Base-by-base conservation (phyloP, 768 basidiomycete species). In the Rhodotorula sphaerocarpa region DNA sequence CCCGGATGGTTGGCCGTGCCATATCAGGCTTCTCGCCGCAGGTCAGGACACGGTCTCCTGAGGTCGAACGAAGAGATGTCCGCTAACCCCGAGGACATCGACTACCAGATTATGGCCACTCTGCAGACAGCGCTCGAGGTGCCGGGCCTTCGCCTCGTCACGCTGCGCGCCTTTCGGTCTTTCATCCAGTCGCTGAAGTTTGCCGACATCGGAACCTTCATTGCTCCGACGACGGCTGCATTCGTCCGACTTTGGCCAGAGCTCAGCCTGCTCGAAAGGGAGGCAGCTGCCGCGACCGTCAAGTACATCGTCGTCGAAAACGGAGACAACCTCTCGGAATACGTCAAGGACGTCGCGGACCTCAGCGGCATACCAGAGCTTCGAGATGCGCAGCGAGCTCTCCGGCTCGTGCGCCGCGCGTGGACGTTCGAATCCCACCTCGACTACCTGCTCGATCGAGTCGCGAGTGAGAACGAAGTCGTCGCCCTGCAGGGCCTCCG, bases 111-210 rank as follows among this genome's bases (percentile, higher is more conserved):
- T 69, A 90, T 97, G 87, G 90, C 93, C 0, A 90, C 87, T 23
- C 81, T 99, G 43, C 93, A 97, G 76, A 90, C 87, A 10, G 87
- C 86, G 77, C 80, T 95, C n/a, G 75, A 78, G 39, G 79, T 88
- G 16, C 80, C 81, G 0, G 86, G 86, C 63, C 79, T 99, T 11
- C 82, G 87, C 0, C 82, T 86, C 61, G 84, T 84, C 11, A 87
- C 90, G 0, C 77, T 99, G 5, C 78, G 82, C 36, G 86, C 84
- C 43, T 97, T 91, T 90, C 75, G 81, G 57, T 79, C 76, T 30
- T 95, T 96, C 75, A 76, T 93, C 63, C 80, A 77, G 21, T 84
- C 83, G 3, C 75, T 93, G 25, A 78, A 79, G 5, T 79, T 82
- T 25, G 75, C 74, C 50, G 91, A 97, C 65, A 78, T 91, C 46